Evolutionary conservation across 805 yeast species (phyloP).

Genomic region (Candida ovalis): DNA sequence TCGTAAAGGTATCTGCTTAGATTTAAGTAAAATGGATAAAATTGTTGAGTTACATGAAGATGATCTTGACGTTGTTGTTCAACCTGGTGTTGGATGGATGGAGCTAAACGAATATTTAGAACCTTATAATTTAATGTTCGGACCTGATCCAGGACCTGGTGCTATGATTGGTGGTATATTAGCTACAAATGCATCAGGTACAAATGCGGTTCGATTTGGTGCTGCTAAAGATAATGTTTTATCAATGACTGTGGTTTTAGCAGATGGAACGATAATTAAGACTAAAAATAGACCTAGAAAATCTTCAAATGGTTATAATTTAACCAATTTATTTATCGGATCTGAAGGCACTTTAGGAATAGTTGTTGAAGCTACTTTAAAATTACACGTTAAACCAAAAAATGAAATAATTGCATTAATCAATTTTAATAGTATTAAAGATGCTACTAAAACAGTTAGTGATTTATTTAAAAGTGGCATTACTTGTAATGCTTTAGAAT

Average conservation of each 20-base stretch:
- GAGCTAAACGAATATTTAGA: constrained; percentile 52
- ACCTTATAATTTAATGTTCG: constrained; percentile 56
- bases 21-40: constrained; percentile 57
- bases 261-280: constrained; percentile 75
- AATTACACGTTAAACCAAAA: constrained; percentile 61
- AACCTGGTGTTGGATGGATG: constrained; percentile 80
- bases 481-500: constrained; percentile 69
- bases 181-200: constrained; percentile 75
- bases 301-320: constrained; percentile 74
- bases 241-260: constrained; percentile 67
- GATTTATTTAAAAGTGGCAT: constrained; percentile 59
- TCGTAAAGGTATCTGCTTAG: constrained; percentile 57
- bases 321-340: constrained; percentile 72
- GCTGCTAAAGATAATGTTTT: constrained; percentile 73
- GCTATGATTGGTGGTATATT: constrained; percentile 76
- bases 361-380: constrained; percentile 72
- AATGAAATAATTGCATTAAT: constrained; percentile 66
- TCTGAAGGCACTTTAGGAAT: constrained; percentile 79
- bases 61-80: constrained; percentile 72
- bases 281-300: constrained; percentile 74
- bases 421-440: constrained; percentile 60
- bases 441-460: constrained; percentile 69
- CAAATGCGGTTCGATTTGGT: constrained; percentile 74
- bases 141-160: constrained; percentile 78
- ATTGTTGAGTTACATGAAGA: constrained; percentile 53